Evolutionary conservation across 2,329 filamentous ascomycete genomes (phyloP).

Genomic region (Sarocladium kiliense): DNA sequence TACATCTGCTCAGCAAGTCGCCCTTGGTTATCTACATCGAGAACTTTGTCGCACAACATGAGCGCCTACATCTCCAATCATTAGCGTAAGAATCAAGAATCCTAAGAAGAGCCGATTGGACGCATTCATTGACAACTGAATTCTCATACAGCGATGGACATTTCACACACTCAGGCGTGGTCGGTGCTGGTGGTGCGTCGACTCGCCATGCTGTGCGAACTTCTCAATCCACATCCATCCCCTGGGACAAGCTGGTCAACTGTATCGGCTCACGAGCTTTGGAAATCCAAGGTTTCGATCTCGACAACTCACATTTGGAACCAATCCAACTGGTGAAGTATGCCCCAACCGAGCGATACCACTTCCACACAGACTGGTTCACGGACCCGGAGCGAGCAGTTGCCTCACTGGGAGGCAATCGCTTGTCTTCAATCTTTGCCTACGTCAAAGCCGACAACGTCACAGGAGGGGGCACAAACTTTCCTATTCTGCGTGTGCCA

Average conservation of each 20-base stretch:
- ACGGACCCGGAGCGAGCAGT: conserved; percentile 32
- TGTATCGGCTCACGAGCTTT: conserved; percentile 44
- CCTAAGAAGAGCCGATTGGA: too few relatives aligned
- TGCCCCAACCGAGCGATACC: conserved; percentile 36
- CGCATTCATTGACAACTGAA: too few relatives aligned
- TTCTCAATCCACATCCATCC: conserved; percentile 39
- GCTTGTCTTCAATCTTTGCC: conserved; percentile 41
- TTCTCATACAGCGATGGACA: conserved; percentile 36
- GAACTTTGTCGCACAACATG: conserved; percentile 37
- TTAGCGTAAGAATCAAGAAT: conserved; percentile 35
- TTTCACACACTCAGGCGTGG: conserved; percentile 38
- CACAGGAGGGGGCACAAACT: conserved; percentile 44
- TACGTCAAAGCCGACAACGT: conserved; percentile 38
- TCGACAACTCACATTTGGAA: conserved; percentile 32
- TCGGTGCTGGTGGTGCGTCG: conserved; percentile 26
- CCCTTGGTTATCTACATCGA: conserved; percentile 45
- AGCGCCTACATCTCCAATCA: conserved; percentile 35
- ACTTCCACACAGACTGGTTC: conserved; percentile 49
- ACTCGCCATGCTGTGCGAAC: conserved; percentile 33
- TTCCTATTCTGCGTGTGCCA: conserved; percentile 36
- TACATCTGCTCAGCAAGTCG: conserved; percentile 40
- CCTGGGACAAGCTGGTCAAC: conserved; percentile 33
- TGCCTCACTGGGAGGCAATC: conserved; percentile 36
- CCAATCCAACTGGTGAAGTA: conserved; percentile 45
- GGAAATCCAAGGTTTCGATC: conserved; percentile 38